These are phyloP conservation scores for Ligustrum vulgare DNA, from an alignment of 257 asterid genomes.

Conservation along the genomic window DNA sequence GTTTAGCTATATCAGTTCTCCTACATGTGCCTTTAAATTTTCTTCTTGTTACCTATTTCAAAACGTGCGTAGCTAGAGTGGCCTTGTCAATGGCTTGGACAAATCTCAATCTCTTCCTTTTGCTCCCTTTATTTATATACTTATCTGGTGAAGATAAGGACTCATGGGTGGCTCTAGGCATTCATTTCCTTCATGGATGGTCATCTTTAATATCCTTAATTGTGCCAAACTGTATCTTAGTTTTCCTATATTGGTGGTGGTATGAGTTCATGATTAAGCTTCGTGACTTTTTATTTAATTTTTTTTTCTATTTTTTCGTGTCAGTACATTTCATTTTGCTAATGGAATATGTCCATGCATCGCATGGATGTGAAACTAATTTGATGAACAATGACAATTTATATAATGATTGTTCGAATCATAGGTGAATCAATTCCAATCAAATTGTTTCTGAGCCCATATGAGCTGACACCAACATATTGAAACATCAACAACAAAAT, in stretches of 20 bases:
- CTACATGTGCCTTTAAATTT: conserved; percentile 75
- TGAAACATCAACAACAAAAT: conserved; percentile 92
- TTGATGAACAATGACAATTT: conserved; percentile 16
- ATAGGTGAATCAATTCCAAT: conserved; percentile 98
- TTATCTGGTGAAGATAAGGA: conserved; percentile 60
- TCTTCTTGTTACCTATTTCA: conserved; percentile 47
- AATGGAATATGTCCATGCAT: no score
- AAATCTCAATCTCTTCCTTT: conserved; percentile 61
- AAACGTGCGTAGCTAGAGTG: conserved; percentile 69
- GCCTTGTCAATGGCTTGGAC: conserved; percentile 87
- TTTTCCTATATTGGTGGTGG: conserved; percentile 99
- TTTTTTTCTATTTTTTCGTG: no score
- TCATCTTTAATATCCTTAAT: conserved; percentile 55
- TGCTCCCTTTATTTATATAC: conserved; percentile 47
- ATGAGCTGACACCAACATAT: conserved; percentile 86
- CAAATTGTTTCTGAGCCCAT: conserved; percentile 92
- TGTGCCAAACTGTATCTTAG: conserved; percentile 78
- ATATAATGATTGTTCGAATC: conserved; percentile 18
- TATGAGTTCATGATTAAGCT: conserved; percentile 86
- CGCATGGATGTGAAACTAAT: no score
- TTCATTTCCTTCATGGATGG: conserved; percentile 75
- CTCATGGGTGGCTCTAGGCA: conserved; percentile 70
- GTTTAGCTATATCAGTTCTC: conserved; percentile 56
- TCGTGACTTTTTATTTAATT: no score
- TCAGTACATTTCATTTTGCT: no score